Percentiles rank a stretch among this genome's conserved stretches.
Conservation (phyloP, 1,284 basidiomycete species). For the Sphaerobolus stellatus region DNA sequence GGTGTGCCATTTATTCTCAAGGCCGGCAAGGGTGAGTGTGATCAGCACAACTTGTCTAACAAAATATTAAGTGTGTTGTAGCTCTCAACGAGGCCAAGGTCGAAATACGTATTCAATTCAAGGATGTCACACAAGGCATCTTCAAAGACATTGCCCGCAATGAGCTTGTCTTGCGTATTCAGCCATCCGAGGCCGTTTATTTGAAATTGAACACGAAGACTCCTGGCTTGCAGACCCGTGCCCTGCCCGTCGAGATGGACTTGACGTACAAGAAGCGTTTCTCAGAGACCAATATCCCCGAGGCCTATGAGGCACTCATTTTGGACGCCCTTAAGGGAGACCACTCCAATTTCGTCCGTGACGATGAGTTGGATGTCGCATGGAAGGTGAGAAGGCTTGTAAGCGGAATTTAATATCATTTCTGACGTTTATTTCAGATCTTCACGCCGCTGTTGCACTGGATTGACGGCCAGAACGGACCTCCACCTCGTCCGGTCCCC, state of each 20-base stretch:
- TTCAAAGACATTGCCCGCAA: constrained; percentile 94
- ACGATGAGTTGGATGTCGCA: constrained; percentile 92
- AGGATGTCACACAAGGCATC: constrained; percentile 92
- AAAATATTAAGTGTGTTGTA: constrained; percentile 37
- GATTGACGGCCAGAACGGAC: constrained; percentile 77
- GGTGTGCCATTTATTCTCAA: constrained; percentile 97
- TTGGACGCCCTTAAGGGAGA: constrained; percentile 87
- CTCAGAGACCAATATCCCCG: constrained; percentile 83
- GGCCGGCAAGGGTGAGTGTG: constrained; percentile 83
- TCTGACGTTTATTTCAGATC: constrained; percentile 51
- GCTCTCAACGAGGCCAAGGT: constrained; percentile 97
- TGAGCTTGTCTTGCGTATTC: constrained; percentile 93
- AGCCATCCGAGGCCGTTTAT: constrained; percentile 93
- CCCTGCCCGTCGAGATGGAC: constrained; percentile 94
- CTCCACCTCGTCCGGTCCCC: constrained; percentile 64
- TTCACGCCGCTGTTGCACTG: constrained; percentile 94
- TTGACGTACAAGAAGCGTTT: constrained; percentile 95
- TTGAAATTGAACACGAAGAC: constrained; percentile 93
- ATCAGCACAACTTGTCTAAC: not conserved
- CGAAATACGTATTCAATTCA: constrained; percentile 95
- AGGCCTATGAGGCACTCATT: constrained; percentile 92
- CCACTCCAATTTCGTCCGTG: constrained; percentile 90
- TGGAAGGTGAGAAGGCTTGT: constrained; percentile 71
- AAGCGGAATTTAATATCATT: constrained; percentile 15
- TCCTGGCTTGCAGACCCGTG: constrained; percentile 85